Conservation (phyloP, 1,284 basidiomycete species). For the Exobasidium cylindrosporum region DNA sequence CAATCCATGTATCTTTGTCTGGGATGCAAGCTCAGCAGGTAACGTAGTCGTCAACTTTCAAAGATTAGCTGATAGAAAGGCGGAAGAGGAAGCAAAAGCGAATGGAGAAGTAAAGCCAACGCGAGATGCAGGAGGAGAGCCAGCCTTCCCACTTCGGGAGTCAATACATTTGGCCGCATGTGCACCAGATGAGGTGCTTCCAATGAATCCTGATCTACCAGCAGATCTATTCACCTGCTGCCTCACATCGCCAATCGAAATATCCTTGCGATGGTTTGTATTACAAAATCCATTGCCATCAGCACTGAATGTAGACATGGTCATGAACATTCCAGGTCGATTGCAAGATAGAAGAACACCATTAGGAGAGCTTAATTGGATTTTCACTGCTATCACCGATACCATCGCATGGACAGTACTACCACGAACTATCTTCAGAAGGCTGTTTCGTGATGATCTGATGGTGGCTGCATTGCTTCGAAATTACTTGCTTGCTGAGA, state of each 20-base stretch:
- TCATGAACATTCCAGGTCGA: constrained; percentile 91
- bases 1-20: constrained; percentile 93
- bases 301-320: constrained; percentile 72
- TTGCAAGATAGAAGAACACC: constrained; percentile 94
- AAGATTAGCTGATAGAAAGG: constrained; percentile 77
- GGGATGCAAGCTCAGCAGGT: constrained; percentile 96
- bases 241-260: constrained; percentile 95
- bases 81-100: constrained; percentile 65
- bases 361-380: constrained; percentile 97
- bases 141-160: constrained; percentile 69
- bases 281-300: constrained; percentile 73
- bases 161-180: constrained; percentile 96
- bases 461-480: constrained; percentile 93
- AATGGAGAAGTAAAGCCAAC: neutral
- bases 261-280: constrained; percentile 89
- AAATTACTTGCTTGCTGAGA: constrained; percentile 92
- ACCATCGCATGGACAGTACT: constrained; percentile 99
- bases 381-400: constrained; percentile 97
- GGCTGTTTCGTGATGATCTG: constrained; percentile 90
- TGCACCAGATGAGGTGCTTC: constrained; percentile 82
- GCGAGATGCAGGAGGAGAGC: constrained; percentile 24
- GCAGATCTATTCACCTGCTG: constrained; percentile 97
- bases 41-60: constrained; percentile 89
- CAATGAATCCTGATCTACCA: constrained; percentile 91
- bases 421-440: constrained; percentile 85